These are phyloP conservation scores for Paratinospora sagittata DNA, from an alignment of 164 flowering plant genomes.

Conservation along the genomic window DNA sequence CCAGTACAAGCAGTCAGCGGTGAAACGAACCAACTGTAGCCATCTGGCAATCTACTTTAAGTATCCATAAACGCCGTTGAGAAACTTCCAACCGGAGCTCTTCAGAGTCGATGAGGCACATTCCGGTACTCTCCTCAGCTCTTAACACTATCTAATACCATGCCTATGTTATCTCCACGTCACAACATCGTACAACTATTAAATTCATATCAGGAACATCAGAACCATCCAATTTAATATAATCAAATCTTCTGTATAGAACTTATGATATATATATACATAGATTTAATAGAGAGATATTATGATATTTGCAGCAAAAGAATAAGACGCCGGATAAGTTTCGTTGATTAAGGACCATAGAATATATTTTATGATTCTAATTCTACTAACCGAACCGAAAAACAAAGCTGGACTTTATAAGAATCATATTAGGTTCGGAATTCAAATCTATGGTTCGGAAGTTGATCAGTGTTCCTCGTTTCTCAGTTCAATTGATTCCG, in stretches of 20 bases:
- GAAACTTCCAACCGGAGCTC: not conserved
- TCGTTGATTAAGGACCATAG: not conserved
- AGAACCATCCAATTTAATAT: no score
- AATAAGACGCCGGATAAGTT: not conserved
- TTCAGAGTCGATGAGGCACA: not conserved
- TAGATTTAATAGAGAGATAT: no score
- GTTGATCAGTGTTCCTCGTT: not conserved
- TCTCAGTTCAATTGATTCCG: not conserved
- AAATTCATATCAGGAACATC: no score
- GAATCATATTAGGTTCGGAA: constrained; percentile 3
- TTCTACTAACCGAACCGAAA: not conserved
- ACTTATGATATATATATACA: no score
- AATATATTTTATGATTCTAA: not conserved
- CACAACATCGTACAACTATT: no score
- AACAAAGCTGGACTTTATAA: not conserved
- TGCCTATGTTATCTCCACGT: no score
- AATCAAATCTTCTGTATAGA: no score
- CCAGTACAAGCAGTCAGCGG: not conserved
- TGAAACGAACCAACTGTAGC: not conserved
- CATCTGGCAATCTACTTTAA: not conserved
- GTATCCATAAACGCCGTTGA: not conserved
- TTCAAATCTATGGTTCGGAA: constrained; percentile 13
- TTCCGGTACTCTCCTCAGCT: not conserved
- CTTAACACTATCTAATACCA: not conserved
- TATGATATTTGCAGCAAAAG: no score